Evolutionary conservation across 2,329 filamentous ascomycete species (phyloP).

Genomic region (Neonectria magnoliae): DNA sequence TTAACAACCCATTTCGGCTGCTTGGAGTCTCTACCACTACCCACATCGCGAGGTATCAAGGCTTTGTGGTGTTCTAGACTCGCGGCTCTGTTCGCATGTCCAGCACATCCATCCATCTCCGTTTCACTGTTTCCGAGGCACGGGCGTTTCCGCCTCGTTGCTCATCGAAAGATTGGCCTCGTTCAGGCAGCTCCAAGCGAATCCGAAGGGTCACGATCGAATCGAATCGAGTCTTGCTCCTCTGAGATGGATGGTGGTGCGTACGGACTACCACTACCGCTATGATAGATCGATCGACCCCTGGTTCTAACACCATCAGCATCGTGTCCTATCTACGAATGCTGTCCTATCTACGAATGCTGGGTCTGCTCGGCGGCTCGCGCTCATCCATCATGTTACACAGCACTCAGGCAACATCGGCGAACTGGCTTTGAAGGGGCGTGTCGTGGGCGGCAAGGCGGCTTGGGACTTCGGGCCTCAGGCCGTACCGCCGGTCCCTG

Average conservation of each 20-base stretch:
- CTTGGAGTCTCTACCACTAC: slow-evolving; percentile 1
- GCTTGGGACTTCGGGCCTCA: background rate
- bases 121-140: slow-evolving; percentile 5
- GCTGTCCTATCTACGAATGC: background rate
- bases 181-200: background rate
- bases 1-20: background rate
- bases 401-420: background rate
- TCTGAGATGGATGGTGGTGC: slow-evolving; percentile 1
- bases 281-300: slow-evolving; percentile 15
- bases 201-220: background rate
- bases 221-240: background rate
- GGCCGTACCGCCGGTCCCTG: background rate
- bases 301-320: slow-evolving; percentile 4
- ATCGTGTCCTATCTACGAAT: background rate
- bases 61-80: slow-evolving; percentile 34
- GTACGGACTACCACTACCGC: background rate
- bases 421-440: background rate
- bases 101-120: slow-evolving; percentile 21
- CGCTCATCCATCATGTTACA: background rate
- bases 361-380: slow-evolving; percentile 4
- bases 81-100: slow-evolving; percentile 15
- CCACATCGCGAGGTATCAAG: slow-evolving; percentile 21
- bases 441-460: background rate
- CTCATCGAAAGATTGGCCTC: slow-evolving; percentile 7
- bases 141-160: background rate